phyloP scores from a whole-genome alignment of 345 rosid species.

The Aquilaria malaccensis region DNA sequence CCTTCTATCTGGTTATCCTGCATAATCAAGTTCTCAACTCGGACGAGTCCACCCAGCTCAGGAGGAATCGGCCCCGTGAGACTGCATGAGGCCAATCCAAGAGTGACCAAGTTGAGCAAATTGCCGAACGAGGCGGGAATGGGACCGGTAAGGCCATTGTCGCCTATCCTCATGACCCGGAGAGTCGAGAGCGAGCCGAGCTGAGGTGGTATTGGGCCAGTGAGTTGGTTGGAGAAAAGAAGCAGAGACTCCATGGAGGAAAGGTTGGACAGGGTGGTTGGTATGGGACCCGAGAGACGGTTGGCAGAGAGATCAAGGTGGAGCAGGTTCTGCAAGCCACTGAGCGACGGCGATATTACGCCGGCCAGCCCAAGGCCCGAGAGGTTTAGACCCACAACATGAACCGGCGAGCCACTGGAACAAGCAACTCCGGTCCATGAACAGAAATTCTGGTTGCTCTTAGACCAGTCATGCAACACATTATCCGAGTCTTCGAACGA shows the following conservation, averaged over 20 bases:
- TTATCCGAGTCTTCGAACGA: conserved; percentile 34
- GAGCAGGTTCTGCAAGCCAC: conserved; percentile 58
- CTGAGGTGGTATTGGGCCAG: conserved; percentile 62
- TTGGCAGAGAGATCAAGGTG: conserved; percentile 95
- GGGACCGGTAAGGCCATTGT: conserved; percentile 66
- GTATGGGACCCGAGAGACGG: conserved; percentile 74
- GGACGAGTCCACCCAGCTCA: conserved; percentile 46
- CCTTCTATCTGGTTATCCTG: conserved; percentile 70
- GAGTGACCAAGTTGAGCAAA: conserved; percentile 47
- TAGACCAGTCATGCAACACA: conserved; percentile 48
- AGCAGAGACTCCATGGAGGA: conserved; percentile 69
- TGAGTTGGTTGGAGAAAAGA: conserved; percentile 81
- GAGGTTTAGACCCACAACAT: conserved; percentile 52
- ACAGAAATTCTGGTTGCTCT: conserved; percentile 43
- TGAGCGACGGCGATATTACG: conserved; percentile 54
- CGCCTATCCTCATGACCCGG: conserved; percentile 63
- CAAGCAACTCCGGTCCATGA: conserved; percentile 73
- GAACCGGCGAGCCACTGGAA: conserved; percentile 25
- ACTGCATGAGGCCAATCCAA: conserved; percentile 70
- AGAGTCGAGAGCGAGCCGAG: conserved; percentile 59
- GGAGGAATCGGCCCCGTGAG: conserved; percentile 65
- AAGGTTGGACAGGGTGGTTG: conserved; percentile 76
- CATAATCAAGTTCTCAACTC: conserved; percentile 37
- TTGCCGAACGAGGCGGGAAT: conserved; percentile 63
- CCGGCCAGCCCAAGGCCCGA: conserved; percentile 61